Conservation (phyloP, 306 rosid genomes). For the Vicia faba region DNA sequence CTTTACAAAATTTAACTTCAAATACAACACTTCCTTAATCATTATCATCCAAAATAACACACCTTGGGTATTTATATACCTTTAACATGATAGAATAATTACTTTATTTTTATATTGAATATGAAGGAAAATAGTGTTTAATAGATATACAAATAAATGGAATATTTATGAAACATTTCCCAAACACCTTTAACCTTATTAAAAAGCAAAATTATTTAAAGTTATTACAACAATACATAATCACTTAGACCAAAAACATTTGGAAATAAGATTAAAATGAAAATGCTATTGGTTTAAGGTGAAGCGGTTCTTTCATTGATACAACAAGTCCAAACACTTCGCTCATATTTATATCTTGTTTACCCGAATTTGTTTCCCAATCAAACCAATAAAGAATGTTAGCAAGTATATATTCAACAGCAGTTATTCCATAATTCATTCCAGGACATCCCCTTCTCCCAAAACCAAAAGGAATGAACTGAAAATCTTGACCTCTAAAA, state of each 20-base stretch:
- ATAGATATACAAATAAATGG: too few species aligned
- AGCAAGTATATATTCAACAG: conserved; percentile 42
- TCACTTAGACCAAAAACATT: neutral
- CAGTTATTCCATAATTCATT: conserved; percentile 21
- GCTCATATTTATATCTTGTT: conserved; percentile 28
- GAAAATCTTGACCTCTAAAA: conserved; percentile 28
- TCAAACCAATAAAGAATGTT: conserved; percentile 35
- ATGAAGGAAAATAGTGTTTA: too few species aligned
- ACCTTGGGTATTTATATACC: too few species aligned
- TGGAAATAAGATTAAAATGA: neutral
- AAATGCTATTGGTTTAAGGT: conserved; percentile 19
- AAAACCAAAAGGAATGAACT: conserved; percentile 34
- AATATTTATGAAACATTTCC: too few species aligned
- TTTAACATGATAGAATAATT: too few species aligned
- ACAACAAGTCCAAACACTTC: conserved; percentile 26
- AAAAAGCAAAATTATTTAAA: neutral
- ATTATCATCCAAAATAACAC: too few species aligned
- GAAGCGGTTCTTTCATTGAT: conserved; percentile 36
- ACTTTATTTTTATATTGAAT: too few species aligned
- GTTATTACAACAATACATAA: neutral
- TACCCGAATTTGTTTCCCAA: neutral
- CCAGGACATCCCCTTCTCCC: conserved; percentile 51
- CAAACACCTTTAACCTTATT: neutral
- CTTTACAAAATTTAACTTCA: too few species aligned
- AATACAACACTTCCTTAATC: too few species aligned